Evolutionary conservation across 371 early-diverging fungal species (phyloP).

Genomic region (Mortierella sp.): DNA sequence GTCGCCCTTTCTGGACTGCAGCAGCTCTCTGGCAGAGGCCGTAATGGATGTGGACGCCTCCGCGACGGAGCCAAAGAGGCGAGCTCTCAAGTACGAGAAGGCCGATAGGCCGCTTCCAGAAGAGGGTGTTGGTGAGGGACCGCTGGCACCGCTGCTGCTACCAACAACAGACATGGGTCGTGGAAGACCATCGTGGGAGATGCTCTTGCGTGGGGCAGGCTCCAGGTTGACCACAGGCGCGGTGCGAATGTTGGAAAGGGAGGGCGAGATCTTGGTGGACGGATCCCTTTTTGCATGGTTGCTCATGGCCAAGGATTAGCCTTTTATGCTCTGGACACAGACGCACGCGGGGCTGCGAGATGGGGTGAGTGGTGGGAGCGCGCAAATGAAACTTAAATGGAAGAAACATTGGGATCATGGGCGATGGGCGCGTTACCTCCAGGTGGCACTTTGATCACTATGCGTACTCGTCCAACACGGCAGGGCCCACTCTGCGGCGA

Average conservation of each 20-base stretch:
- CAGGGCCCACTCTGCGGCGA: too few species aligned
- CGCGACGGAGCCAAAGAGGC: slow-evolving; percentile 34
- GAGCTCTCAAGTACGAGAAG: slow-evolving; percentile 36
- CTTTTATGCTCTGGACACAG: too few species aligned
- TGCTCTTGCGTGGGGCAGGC: slow-evolving; percentile 27
- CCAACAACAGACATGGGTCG: slow-evolving; percentile 9
- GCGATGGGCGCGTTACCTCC: too few species aligned
- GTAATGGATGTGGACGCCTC: slow-evolving; percentile 34
- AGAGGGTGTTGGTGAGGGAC: too few species aligned
- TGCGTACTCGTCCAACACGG: too few species aligned
- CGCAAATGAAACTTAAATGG: too few species aligned
- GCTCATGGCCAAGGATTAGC: neutral
- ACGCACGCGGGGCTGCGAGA: too few species aligned
- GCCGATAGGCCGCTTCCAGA: slow-evolving; percentile 20
- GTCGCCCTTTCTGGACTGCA: slow-evolving; percentile 22
- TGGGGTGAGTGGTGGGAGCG: too few species aligned
- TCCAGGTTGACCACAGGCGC: slow-evolving; percentile 13
- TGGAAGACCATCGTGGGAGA: slow-evolving; percentile 36
- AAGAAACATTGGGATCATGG: too few species aligned
- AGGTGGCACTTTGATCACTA: too few species aligned
- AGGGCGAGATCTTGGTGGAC: slow-evolving; percentile 17
- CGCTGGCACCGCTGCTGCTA: neutral
- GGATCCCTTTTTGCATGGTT: neutral
- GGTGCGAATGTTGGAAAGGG: slow-evolving; percentile 19
- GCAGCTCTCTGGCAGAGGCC: slow-evolving; percentile 33